phyloP scores from a whole-genome alignment of 495 filamentous ascomycete species.

The Zalerion maritima region DNA sequence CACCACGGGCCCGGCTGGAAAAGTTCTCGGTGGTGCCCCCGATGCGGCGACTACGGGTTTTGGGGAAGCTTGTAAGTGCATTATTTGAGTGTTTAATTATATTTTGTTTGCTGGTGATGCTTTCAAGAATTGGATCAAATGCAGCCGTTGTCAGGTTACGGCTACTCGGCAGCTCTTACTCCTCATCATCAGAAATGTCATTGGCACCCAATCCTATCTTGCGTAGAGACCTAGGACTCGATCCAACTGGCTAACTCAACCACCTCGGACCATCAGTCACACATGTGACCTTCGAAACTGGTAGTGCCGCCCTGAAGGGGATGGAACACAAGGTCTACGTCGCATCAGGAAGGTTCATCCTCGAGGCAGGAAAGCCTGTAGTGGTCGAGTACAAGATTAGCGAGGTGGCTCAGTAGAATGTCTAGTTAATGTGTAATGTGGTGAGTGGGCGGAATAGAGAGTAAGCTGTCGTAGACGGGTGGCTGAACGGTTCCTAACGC shows the following conservation, averaged over 20 bases:
- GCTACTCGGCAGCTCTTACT: too few relatives aligned
- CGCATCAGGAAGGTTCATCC: slow-evolving; percentile 36
- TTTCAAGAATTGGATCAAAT: too few relatives aligned
- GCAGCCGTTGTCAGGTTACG: too few relatives aligned
- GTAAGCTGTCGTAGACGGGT: too few relatives aligned
- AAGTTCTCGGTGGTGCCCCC: slow-evolving; percentile 27
- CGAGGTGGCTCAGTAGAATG: slow-evolving; percentile 36
- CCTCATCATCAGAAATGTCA: too few relatives aligned
- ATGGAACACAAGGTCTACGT: slow-evolving; percentile 41
- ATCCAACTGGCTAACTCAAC: background rate
- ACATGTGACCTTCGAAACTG: slow-evolving; percentile 40
- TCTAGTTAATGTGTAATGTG: too few relatives aligned
- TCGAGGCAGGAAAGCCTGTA: slow-evolving; percentile 36
- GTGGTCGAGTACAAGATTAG: slow-evolving; percentile 47
- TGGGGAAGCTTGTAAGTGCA: slow-evolving; percentile 40
- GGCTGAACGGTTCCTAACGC: too few relatives aligned
- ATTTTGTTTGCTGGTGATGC: background rate
- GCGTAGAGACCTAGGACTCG: background rate
- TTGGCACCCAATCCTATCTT: too few relatives aligned
- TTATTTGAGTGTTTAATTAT: too few relatives aligned
- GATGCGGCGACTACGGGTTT: slow-evolving; percentile 37
- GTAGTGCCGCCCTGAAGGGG: slow-evolving; percentile 31
- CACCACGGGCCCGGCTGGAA: slow-evolving; percentile 19
- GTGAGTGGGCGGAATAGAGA: too few relatives aligned
- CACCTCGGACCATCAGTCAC: slow-evolving; percentile 22